Evolutionary conservation across 1,284 basidiomycete species (phyloP).

Genomic region (Lignosus rhinocerotis): DNA sequence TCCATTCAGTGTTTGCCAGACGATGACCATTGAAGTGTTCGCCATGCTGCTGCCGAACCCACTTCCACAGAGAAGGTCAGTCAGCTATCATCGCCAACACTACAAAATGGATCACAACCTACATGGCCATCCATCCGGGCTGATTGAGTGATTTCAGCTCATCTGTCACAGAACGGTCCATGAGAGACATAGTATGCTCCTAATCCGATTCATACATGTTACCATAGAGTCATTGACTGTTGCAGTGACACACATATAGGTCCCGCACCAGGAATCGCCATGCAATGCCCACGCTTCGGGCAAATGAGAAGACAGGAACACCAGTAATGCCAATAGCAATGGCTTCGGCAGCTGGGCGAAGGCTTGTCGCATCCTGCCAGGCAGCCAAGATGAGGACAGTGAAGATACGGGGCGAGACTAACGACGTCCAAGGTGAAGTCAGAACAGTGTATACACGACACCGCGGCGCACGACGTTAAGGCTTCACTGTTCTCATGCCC

Average conservation of each 20-base stretch:
- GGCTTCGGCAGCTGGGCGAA: constrained; percentile 15
- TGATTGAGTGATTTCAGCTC: constrained; percentile 44
- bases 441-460: constrained; percentile 1
- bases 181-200: background rate
- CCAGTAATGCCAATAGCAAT: constrained; percentile 8
- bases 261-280: constrained; percentile 44
- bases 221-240: constrained; percentile 41
- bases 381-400: constrained; percentile 16
- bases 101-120: constrained; percentile 16
- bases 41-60: constrained; percentile 58
- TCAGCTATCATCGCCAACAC: background rate
- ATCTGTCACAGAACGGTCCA: constrained; percentile 35
- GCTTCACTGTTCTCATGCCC: constrained; percentile 11
- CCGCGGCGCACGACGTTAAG: background rate
- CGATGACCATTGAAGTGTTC: constrained; percentile 40
- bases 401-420: constrained; percentile 1
- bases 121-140: constrained; percentile 60
- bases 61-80: constrained; percentile 29
- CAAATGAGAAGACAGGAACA: constrained; percentile 5
- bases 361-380: constrained; percentile 5
- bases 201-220: constrained; percentile 40
- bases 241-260: constrained; percentile 48
- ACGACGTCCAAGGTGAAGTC: constrained; percentile 1
- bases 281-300: constrained; percentile 31
- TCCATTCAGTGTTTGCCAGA: constrained; percentile 46